Evolutionary conservation across 345 rosid species (phyloP), one percentile per base, ranked within the genome.

Genomic region (Noccaea caerulescens): DNA sequence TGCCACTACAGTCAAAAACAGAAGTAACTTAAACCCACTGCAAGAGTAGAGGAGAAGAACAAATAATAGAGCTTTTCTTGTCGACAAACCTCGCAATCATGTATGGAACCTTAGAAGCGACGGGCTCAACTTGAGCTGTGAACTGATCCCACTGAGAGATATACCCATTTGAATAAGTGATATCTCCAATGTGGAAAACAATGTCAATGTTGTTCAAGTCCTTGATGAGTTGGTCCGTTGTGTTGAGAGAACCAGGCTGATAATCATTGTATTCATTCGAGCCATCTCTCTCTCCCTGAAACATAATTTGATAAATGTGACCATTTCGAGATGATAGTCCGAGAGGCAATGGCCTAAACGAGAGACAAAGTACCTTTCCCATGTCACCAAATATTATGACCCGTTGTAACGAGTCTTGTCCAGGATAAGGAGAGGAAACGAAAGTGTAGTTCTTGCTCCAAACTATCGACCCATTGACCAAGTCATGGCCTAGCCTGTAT

Each of bases 101-200:
- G 77, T 85, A 89, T 2, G 93, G 85, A 41, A 85, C 84, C 0
- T 66, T 79, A 30, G 92, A 85, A 66, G 93, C 84, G 18, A 89
- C 80, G 12, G 92, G 91, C 81, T 87, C 87, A 10, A 89, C 85
- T 77, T 89, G 93, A 36, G 96, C 83, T 12, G 96, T 89, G 82
- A 89, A 89, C 68, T 89, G 96, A 72, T 89, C 96, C 96, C 96
- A 89, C 75, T 89, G 89, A 2, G 96, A 87, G 66, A 89, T 16
- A 70, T 89, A 89, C 14, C 96, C 96, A 66, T 89, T 89, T 9
- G 96, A 46, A 75, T 89, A 89, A 3, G 83, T 51, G 47, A 89
- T 43, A 51, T 89, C 96, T 65, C 96, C 96, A 25, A 87, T 87
- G 77, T 85, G 96, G 75, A 87, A 85, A 59, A 89, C 87, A 69